phyloP scores from a whole-genome alignment of 306 rosid species.

The Hippophae gyantsensis region DNA sequence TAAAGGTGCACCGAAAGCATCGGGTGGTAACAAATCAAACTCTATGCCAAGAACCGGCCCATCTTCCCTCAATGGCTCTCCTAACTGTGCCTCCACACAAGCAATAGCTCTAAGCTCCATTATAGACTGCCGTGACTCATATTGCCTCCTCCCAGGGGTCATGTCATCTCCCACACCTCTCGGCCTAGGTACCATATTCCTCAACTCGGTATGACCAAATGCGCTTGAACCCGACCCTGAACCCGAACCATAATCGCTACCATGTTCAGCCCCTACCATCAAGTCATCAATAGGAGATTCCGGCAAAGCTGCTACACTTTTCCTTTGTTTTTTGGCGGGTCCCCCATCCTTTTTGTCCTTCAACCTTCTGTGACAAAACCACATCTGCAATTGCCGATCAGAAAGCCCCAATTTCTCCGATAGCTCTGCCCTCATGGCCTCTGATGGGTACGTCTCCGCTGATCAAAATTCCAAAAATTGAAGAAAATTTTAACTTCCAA shows the following conservation, averaged over 20 bases:
- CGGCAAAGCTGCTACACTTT: slow-evolving; percentile 29
- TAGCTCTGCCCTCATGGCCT: slow-evolving; percentile 60
- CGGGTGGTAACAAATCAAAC: slow-evolving; percentile 91
- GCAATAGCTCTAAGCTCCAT: slow-evolving; percentile 85
- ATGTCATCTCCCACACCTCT: slow-evolving; percentile 38
- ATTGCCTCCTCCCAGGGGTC: slow-evolving; percentile 40
- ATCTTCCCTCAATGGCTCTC: slow-evolving; percentile 85
- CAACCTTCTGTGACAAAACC: slow-evolving; percentile 97
- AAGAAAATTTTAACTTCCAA: slow-evolving; percentile 3
- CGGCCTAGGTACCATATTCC: slow-evolving; percentile 44
- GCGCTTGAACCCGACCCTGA: slow-evolving; percentile 93
- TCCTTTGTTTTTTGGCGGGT: slow-evolving; percentile 40
- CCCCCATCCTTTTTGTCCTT: slow-evolving; percentile 80
- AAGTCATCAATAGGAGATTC: slow-evolving; percentile 65
- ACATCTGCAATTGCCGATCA: slow-evolving; percentile 99
- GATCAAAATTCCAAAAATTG: slow-evolving; percentile 24
- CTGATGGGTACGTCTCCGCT: slow-evolving; percentile 92
- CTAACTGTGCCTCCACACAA: slow-evolving; percentile 88
- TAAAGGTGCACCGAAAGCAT: slow-evolving; percentile 91
- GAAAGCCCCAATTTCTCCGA: slow-evolving; percentile 83
- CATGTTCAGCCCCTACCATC: slow-evolving; percentile 43
- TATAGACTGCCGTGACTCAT: slow-evolving; percentile 57
- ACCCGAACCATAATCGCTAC: slow-evolving; percentile 80
- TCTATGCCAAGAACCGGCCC: slow-evolving; percentile 87
- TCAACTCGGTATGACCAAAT: slow-evolving; percentile 41